These are phyloP conservation scores for Naganishia cerealis DNA, from an alignment of 1,284 basidiomycete species.

Conservation along the genomic window DNA sequence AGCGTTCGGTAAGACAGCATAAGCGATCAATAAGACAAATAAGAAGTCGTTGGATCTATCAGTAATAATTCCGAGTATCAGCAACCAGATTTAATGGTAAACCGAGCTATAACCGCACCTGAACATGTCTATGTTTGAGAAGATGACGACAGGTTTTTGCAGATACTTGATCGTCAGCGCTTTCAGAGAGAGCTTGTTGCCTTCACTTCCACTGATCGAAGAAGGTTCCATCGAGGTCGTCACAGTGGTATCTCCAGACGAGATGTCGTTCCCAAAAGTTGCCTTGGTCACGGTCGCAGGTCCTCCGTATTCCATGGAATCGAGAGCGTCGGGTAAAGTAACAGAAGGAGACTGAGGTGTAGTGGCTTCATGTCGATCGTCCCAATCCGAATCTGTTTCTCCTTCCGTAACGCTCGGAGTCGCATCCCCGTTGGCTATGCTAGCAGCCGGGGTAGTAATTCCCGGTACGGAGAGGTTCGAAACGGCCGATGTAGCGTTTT, in stretches of 20 bases:
- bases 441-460: background rate
- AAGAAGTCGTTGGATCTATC: conserved; percentile 67
- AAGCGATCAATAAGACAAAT: conserved; percentile 63
- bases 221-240: conserved; percentile 8
- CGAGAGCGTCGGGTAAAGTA: background rate
- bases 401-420: conserved; percentile 30
- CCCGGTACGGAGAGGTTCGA: background rate
- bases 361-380: conserved; percentile 19
- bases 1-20: conserved; percentile 59
- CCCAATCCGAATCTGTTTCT: conserved; percentile 28
- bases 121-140: conserved; percentile 80
- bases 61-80: background rate
- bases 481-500: background rate
- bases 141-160: conserved; percentile 77
- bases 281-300: conserved; percentile 9
- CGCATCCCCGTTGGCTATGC: background rate
- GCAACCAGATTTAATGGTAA: background rate
- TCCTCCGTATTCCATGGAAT: background rate
- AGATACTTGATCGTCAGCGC: conserved; percentile 90
- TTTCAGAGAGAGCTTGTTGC: conserved; percentile 63
- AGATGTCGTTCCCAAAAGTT: background rate
- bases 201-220: conserved; percentile 18
- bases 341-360: conserved; percentile 9
- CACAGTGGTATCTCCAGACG: background rate
- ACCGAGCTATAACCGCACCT: conserved; percentile 59